Base-by-base conservation (phyloP, 306 rosid genomes). In the Fragaria ananassa region DNA sequence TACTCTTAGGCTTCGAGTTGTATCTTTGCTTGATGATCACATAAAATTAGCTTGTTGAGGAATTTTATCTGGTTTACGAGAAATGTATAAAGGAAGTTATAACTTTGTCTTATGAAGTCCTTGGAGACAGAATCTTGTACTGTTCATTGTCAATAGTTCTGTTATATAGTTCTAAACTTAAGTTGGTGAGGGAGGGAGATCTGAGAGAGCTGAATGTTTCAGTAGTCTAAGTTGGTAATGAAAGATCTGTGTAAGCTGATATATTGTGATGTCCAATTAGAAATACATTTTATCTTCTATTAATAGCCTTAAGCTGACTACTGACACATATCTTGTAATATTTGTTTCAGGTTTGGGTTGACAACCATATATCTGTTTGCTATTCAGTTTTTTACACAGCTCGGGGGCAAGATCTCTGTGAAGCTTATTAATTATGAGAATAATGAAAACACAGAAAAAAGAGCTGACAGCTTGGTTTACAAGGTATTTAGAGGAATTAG, bases 391-490 rank as follows among this genome's bases (percentile, higher is more conserved):
- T 78, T 95, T 49, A 95, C 99, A 46, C 79, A 83, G 82, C 42
- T 88, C 23, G 92, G 99, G 35, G 99, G 97, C 65, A 86, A 79
- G 83, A 77, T 91, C 56, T 91, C 98, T 37, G 95, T 92, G 60
- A 91, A 76, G 84, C 98, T 95, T 60, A 95, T 95, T 80, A 88
- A 82, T 82, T 19, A 78, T 57, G 99, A 95, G 87, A 89, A 95
- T 85, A 88, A 92, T 47, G 97, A 92, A 78, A 91, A 79, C 82
- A 82, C 85, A 45, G 99, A 95, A 83, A 95, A 89, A 75, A 85
- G 86, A 37, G 92, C 99, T 39, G 99, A 95, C 81, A 95, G 97
- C 91, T 88, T 95, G 86, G 91, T 95, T 76, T 95, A 95, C 88
- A 95, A 95, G 98, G 99, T 95, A 86, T 76, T 37, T 25, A 71